phyloP scores from a whole-genome alignment of 2,329 filamentous ascomycete genomes.

The Fusarium pseudocircinatum region DNA sequence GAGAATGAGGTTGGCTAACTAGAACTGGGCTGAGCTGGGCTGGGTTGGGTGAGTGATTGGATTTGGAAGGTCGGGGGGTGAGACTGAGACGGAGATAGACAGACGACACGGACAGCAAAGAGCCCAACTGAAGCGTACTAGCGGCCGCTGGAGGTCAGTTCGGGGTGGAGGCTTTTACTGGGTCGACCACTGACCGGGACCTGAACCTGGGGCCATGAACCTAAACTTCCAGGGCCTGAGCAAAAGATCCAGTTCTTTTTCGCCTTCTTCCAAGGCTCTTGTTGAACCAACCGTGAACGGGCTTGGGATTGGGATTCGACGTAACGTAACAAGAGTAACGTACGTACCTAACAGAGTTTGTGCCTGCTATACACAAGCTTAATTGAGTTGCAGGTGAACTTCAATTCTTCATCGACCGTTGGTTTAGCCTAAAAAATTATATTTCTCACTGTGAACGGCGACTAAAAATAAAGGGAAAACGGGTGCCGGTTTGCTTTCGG shows the following conservation, averaged over 20 bases:
- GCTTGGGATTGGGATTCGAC: constrained; percentile 8
- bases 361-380: background rate
- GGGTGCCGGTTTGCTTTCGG: constrained; percentile 28
- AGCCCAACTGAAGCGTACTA: constrained; percentile 24
- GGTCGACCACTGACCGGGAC: background rate
- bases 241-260: constrained; percentile 1
- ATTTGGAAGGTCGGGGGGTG: constrained; percentile 5
- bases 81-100: constrained; percentile 13
- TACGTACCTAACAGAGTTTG: background rate
- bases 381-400: background rate
- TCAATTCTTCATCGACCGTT: background rate
- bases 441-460: constrained; percentile 9
- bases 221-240: background rate
- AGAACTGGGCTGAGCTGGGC: background rate
- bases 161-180: constrained; percentile 6
- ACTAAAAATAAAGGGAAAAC: constrained; percentile 3
- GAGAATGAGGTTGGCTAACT: constrained; percentile 7
- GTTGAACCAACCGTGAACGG: background rate
- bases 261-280: constrained; percentile 9
- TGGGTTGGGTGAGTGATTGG: constrained; percentile 5
- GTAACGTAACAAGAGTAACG: constrained; percentile 13
- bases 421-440: background rate
- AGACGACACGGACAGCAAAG: background rate
- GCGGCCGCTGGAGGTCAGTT: constrained; percentile 14
- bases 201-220: background rate